Percentiles rank a stretch among this genome's conserved stretches.
Evolutionary conservation across 345 rosid genomes (phyloP).

Genomic region (Populus tremula): DNA sequence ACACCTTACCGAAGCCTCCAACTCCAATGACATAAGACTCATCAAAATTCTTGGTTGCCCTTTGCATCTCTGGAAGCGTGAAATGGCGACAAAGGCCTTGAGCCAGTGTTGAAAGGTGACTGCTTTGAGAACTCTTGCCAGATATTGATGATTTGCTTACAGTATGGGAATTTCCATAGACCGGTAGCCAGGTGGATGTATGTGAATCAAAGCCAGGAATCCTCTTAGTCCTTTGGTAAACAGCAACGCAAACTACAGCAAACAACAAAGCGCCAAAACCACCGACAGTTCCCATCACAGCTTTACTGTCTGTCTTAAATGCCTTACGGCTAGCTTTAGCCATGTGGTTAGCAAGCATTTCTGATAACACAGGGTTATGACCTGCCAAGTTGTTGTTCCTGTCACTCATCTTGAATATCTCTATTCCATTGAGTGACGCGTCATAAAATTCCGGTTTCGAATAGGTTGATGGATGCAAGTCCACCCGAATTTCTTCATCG

Average conservation of each 20-base stretch:
- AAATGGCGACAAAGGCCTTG: conserved; percentile 73
- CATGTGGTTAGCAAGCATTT: conserved; percentile 42
- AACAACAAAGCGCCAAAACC: conserved; percentile 50
- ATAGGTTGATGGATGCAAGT: conserved; percentile 46
- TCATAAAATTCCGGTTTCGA: conserved; percentile 46
- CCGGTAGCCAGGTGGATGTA: conserved; percentile 66
- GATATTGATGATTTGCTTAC: conserved; percentile 50
- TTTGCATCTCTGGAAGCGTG: conserved; percentile 54
- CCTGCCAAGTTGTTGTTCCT: conserved; percentile 53
- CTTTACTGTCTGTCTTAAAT: conserved; percentile 1
- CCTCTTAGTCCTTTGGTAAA: conserved; percentile 37
- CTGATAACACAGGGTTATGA: conserved; percentile 57
- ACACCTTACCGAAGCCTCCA: conserved; percentile 93
- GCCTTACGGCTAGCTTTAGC: conserved; percentile 12
- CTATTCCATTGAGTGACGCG: conserved; percentile 61
- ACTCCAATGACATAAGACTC: conserved; percentile 71
- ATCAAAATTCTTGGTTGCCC: conserved; percentile 58
- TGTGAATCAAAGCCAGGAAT: conserved; percentile 35
- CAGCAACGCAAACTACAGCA: conserved; percentile 47
- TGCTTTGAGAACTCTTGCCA: conserved; percentile 37
- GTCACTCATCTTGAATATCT: conserved; percentile 65
- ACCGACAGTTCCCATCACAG: conserved; percentile 55
- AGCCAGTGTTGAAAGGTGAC: conserved; percentile 55
- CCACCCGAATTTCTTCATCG: conserved; percentile 44
- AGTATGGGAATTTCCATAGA: conserved; percentile 48